Base-by-base conservation (phyloP, 306 rosid species). In the Abrus pulchellus region DNA sequence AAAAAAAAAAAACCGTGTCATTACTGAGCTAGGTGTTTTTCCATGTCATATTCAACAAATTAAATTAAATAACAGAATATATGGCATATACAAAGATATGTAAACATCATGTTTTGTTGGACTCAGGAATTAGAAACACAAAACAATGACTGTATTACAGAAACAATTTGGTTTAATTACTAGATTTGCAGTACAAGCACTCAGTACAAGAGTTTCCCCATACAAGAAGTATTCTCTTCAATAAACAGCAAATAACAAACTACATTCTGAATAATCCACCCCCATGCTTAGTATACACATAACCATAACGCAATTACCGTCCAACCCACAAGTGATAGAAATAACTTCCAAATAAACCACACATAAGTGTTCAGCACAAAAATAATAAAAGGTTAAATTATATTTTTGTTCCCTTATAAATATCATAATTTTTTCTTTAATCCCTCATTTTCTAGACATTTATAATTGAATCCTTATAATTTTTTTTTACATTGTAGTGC, bases 21-120 rank as follows among this genome's bases (percentile, higher is more conserved):
- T 61, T 61, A 30, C 67, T 34, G 41, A 32, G n/a, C 50, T 59
- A 40, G 43, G 45, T 68, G 30, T 61, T 59, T 82, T 69, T n/a
- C 68, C 65, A 13, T 48, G 50, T 45, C 11, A 36, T 9, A 36
- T 44, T 54, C 40, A 44, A 44, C 62, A 14, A 5, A 62, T 10
- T 40, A 55, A 29, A 63, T 72, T 45, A n/a, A 48, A 7, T 28
- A 9, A 20, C 72, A 32, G 32, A 32, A 59, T 48, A 55, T 45
- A 49, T 79, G 43, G 20, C 41, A 7, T 68, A 43, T 34, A 33
- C 50, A 57, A 45, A 52, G 10, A 64, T 36, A 63, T 7, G 47
- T 30, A 9, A 55, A 30, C 48, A 68, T 13, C 29, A 30, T 11
- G 49, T 64, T 64, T 2, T 50, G 27, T 50, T 50, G 0, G 6